Evolutionary conservation across 2,329 filamentous ascomycete genomes (phyloP).

Genomic region (Chalaropsis ovoidea): DNA sequence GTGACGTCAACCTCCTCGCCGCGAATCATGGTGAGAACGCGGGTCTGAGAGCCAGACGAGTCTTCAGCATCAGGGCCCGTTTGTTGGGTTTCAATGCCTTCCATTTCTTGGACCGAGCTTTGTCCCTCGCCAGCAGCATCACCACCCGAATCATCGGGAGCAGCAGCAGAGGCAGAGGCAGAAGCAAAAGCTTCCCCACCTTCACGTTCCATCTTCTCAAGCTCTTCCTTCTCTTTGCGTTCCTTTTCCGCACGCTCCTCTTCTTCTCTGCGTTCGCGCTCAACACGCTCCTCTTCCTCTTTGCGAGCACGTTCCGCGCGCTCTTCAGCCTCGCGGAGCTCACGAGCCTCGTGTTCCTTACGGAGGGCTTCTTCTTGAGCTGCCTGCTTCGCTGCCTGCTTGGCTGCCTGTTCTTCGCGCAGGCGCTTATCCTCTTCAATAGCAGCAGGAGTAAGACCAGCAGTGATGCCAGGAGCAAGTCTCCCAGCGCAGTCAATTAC

Average conservation of each 20-base stretch:
- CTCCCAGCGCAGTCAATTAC: conserved; percentile 54
- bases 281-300: conserved; percentile 38
- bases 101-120: conserved; percentile 45
- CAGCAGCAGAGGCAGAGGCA: conserved; percentile 41
- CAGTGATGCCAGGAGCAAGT: conserved; percentile 56
- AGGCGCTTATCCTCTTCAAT: conserved; percentile 60
- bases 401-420: conserved; percentile 39
- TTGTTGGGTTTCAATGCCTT: conserved; percentile 57
- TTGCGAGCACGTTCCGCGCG: conserved; percentile 54
- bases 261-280: conserved; percentile 2
- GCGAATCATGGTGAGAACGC: conserved; percentile 72
- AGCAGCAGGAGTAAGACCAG: conserved; percentile 68
- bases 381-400: conserved; percentile 11
- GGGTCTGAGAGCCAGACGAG: conserved; percentile 28
- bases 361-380: conserved; percentile 41
- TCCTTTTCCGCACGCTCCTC: conserved; percentile 54
- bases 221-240: conserved; percentile 48
- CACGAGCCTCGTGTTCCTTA: conserved; percentile 57
- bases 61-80: conserved; percentile 31
- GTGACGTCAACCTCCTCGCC: conserved; percentile 89
- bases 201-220: conserved; percentile 12
- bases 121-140: neutral
- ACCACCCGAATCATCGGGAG: neutral
- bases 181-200: conserved; percentile 41
- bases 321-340: conserved; percentile 59